Evolutionary conservation across 768 basidiomycete genomes (phyloP).

Genomic region (Mycena filopes): DNA sequence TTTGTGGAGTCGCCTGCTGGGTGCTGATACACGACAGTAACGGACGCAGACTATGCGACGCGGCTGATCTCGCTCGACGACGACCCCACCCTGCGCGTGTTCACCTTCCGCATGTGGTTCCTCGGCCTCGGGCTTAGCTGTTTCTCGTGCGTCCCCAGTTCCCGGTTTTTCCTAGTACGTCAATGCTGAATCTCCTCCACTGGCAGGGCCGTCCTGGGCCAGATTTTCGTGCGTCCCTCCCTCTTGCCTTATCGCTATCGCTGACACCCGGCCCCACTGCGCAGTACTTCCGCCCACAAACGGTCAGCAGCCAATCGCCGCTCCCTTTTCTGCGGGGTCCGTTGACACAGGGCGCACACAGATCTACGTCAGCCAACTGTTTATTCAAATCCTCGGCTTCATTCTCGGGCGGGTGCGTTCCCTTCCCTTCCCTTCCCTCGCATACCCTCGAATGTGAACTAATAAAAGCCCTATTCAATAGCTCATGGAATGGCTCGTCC

Average conservation of each 20-base stretch:
- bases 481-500: conserved; percentile 46
- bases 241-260: not conserved
- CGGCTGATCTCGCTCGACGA: conserved; percentile 54
- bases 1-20: no score
- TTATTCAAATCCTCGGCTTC: conserved; percentile 56
- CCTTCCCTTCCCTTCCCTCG: no score
- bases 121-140: conserved; percentile 56
- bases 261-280: conserved; percentile 37
- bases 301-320: no score
- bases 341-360: no score
- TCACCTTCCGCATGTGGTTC: conserved; percentile 59
- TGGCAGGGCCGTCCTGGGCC: conserved; percentile 48
- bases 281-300: conserved; percentile 57
- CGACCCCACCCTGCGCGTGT: conserved; percentile 47
- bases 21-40: conserved; percentile 30
- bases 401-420: conserved; percentile 52
- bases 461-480: no score
- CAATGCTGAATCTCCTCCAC: not conserved
- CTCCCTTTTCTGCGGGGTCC: no score
- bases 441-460: no score
- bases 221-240: conserved; percentile 46
- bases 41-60: conserved; percentile 48
- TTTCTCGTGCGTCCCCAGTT: conserved; percentile 40
- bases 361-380: conserved; percentile 52
- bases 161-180: not conserved